Conservation (phyloP, 331 rosid genomes). For the Rhamnella rubrinervis region DNA sequence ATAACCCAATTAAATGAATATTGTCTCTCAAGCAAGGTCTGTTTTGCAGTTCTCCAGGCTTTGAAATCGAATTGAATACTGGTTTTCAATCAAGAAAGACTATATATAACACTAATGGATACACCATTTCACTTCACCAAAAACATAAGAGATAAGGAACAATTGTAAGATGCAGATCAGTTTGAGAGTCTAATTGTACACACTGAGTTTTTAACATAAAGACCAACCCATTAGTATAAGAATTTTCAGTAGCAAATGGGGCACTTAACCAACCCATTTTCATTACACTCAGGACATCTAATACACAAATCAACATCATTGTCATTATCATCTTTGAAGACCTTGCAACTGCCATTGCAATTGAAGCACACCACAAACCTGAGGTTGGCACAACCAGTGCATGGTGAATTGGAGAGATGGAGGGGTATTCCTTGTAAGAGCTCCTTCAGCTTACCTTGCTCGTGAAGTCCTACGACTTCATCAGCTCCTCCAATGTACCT, state of each 20-base stretch:
- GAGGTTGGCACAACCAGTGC: conserved; percentile 63
- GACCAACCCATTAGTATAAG: conserved; percentile 4
- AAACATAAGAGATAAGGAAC: too few relatives aligned
- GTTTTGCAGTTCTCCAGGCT: too few relatives aligned
- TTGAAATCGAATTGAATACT: too few relatives aligned
- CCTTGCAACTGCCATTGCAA: conserved; percentile 53
- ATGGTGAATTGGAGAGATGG: conserved; percentile 30
- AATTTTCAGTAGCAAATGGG: conserved; percentile 63
- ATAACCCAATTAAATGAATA: too few relatives aligned
- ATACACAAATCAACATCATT: conserved; percentile 22
- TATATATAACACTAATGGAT: too few relatives aligned
- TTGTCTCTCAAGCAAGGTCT: too few relatives aligned
- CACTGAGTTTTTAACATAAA: neutral
- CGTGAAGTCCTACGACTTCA: conserved; percentile 75
- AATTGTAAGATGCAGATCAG: too few relatives aligned
- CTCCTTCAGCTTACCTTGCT: conserved; percentile 71
- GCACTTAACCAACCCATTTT: conserved; percentile 88
- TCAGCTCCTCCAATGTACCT: conserved; percentile 90
- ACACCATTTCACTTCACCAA: too few relatives aligned
- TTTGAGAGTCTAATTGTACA: neutral
- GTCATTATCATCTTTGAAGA: conserved; percentile 34
- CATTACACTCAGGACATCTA: conserved; percentile 77
- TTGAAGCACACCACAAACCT: conserved; percentile 49
- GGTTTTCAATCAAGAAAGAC: too few relatives aligned
- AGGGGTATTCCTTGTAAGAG: conserved; percentile 71